Percentiles rank a stretch among this genome's conserved stretches.
These are phyloP conservation scores for Rhizophora apiculata DNA, from an alignment of 345 rosid genomes.

Conservation along the genomic window DNA sequence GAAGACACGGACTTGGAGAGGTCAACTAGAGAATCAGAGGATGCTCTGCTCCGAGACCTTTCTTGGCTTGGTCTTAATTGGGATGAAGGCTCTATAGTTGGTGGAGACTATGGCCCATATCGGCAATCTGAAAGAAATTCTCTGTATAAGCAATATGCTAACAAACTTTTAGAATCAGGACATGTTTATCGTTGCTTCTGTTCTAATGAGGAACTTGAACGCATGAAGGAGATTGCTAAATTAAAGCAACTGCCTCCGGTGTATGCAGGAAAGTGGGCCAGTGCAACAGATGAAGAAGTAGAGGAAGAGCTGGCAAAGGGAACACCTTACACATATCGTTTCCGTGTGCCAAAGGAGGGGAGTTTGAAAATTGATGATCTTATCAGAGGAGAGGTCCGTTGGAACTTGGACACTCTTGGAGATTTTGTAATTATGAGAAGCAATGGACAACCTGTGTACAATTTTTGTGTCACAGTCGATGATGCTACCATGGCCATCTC, in stretches of 20 bases:
- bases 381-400: constrained; percentile 90
- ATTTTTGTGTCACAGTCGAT: constrained; percentile 94
- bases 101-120: constrained; percentile 84
- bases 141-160: constrained; percentile 67
- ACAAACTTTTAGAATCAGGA: constrained; percentile 76
- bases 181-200: constrained; percentile 92
- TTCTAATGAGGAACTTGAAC: constrained; percentile 88
- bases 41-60: constrained; percentile 83
- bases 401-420: constrained; percentile 92
- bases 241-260: constrained; percentile 76
- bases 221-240: constrained; percentile 82
- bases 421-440: constrained; percentile 37
- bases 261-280: constrained; percentile 84
- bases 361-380: constrained; percentile 75
- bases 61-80: constrained; percentile 90
- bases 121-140: constrained; percentile 92
- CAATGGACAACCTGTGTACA: constrained; percentile 89
- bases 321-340: constrained; percentile 74
- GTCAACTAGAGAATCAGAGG: constrained; percentile 86
- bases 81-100: constrained; percentile 92
- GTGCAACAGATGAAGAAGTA: constrained; percentile 58
- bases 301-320: constrained; percentile 77
- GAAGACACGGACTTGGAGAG: constrained; percentile 96
- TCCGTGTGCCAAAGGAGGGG: constrained; percentile 79
- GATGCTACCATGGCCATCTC: constrained; percentile 96